A percentile compares a stretch with the other conserved stretches of the same genome.
phyloP scores from a whole-genome alignment of 176 grass and related monocot species.

The Urochloa ruziziensis region DNA sequence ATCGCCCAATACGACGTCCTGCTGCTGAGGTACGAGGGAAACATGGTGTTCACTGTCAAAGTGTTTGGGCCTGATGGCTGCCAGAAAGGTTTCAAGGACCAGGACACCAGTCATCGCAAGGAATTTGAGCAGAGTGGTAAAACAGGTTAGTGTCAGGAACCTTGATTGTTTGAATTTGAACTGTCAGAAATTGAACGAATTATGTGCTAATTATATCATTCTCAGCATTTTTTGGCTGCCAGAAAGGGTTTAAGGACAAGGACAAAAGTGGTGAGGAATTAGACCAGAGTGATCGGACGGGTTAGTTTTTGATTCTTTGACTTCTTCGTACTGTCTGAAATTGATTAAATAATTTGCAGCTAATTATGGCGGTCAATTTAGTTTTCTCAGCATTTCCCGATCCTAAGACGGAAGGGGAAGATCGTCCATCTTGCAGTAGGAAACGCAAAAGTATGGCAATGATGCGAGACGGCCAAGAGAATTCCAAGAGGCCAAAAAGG shows the following conservation, averaged over 20 bases:
- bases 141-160: neutral
- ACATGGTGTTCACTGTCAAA: neutral
- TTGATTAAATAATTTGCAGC: too few relatives aligned
- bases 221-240: neutral
- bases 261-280: too few relatives aligned
- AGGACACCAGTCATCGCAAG: neutral
- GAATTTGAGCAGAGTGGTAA: neutral
- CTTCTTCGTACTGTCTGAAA: too few relatives aligned
- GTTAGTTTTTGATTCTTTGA: too few relatives aligned
- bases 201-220: neutral
- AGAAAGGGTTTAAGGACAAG: too few relatives aligned
- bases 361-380: too few relatives aligned
- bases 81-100: neutral
- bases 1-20: neutral
- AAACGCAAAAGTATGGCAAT: neutral
- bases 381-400: too few relatives aligned
- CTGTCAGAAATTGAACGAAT: neutral
- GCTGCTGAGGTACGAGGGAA: neutral
- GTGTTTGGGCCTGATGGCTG: neutral
- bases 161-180: neutral
- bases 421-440: neutral
- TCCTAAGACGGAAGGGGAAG: neutral
- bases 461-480: neutral
- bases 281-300: too few relatives aligned
- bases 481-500: neutral